Base-by-base conservation (phyloP, 495 filamentous ascomycete species). In the Aspergillus indologenus region DNA sequence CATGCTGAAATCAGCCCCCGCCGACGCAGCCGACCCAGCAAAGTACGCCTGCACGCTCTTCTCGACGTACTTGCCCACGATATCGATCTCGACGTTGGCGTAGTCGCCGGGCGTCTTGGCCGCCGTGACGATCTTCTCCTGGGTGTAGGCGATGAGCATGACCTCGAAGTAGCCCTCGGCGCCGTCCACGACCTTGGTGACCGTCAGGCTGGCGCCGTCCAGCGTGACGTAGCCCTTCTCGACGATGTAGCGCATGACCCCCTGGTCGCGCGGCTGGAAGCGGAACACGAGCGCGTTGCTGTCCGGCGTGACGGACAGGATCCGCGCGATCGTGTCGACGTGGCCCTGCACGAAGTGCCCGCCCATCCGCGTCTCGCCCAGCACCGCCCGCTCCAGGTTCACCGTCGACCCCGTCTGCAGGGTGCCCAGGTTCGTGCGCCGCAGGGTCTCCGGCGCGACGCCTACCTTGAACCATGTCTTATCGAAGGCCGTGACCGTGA, bases 91-190 rank as follows among this genome's bases (percentile, higher is more conserved):
- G 18, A 98, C 87, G 72, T 99, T 99, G 29, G 98, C 91, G 52
- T 83, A 80, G 6, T 96, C 91, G 1, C 95, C 92, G n/a, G 78
- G 73, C 71, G 81, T 78, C 82, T 99, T 98, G 12, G 70, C 74
- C 11, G 89, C 90, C 58, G 88, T 90, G 1, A 96, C 90, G 34
- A 98, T 85, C 72, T 87, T 86, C 75, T 92, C 91, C 78, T 97
- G 95, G 43, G 95, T 96, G 66, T 99, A 99, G n/a, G 90, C 85
- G 71, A 99, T 96, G 46, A 99, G 77, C 95, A 99, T 99, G 11
- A 99, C 88, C 83, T 98, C 94, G 85, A 89, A 98, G 86, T 89
- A 97, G 8, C 86, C 88, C 60, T 87, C 88, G 29, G 63, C 75
- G 40, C 89, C 89, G 66, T 91, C 69, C 24, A 75, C 76, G 2